phyloP scores from a whole-genome alignment of 345 rosid species.

The Excoecaria cochinchinensis region DNA sequence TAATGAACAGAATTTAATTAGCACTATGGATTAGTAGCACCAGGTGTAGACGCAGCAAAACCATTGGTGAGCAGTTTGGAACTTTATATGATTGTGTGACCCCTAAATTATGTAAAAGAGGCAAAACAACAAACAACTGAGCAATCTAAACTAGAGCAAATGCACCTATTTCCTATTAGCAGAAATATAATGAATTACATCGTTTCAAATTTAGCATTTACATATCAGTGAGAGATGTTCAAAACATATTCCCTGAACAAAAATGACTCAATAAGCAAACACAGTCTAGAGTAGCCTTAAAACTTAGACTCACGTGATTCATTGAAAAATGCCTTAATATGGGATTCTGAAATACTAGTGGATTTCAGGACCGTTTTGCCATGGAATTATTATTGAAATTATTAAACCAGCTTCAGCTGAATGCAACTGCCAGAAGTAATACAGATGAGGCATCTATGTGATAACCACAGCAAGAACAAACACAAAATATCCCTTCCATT shows the following conservation, averaged over 20 bases:
- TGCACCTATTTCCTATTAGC: not conserved
- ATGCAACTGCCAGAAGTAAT: not conserved
- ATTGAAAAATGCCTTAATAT: not conserved
- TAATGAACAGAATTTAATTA: not conserved
- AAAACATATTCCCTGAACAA: not conserved
- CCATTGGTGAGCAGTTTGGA: not conserved
- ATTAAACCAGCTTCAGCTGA: not conserved
- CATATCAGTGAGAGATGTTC: too few relatives aligned
- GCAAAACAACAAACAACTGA: not conserved
- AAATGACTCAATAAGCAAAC: not conserved
- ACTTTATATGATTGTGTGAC: not conserved
- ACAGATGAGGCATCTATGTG: not conserved
- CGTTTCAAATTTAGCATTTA: not conserved
- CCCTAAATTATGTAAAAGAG: not conserved
- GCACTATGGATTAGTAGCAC: not conserved
- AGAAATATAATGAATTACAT: not conserved
- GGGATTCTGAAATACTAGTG: not conserved
- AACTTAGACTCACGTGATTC: not conserved
- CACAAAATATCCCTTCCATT: not conserved
- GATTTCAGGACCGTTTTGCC: too few relatives aligned
- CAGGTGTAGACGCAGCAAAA: not conserved
- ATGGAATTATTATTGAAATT: not conserved
- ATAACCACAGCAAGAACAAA: not conserved
- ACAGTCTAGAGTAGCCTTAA: not conserved
- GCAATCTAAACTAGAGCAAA: not conserved